Percentiles rank a stretch among this genome's conserved stretches.
These are phyloP conservation scores for Stentor roeselii DNA, from an alignment of 73 alveolate species.

Conservation along the genomic window DNA sequence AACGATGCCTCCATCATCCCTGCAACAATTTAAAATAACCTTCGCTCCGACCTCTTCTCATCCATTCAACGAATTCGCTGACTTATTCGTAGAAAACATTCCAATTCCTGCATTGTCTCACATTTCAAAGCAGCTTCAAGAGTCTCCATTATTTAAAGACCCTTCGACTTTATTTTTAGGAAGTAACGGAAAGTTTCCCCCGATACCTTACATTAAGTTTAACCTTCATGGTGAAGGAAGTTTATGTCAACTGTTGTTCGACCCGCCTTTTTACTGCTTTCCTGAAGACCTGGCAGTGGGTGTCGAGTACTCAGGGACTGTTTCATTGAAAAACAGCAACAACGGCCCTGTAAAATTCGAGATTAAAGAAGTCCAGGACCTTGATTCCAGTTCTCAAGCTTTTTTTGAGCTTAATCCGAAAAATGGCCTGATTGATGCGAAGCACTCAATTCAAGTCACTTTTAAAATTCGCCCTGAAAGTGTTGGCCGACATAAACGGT, in stretches of 20 bases:
- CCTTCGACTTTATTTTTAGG: constrained; percentile 63
- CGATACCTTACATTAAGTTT: constrained; percentile 56
- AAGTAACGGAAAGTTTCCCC: constrained; percentile 52
- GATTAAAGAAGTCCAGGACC: background rate
- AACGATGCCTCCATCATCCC: constrained; percentile 63
- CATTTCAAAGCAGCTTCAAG: constrained; percentile 53
- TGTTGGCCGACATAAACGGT: background rate
- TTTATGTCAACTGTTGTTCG: constrained; percentile 46
- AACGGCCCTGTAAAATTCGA: constrained; percentile 10
- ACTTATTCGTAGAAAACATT: constrained; percentile 61
- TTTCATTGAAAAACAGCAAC: background rate
- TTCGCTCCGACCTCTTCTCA: constrained; percentile 45
- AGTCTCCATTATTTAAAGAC: constrained; percentile 48
- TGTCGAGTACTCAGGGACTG: background rate
- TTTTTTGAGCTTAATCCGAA: background rate
- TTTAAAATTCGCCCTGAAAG: constrained; percentile 19
- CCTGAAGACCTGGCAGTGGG: background rate
- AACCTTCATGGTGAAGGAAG: constrained; percentile 67
- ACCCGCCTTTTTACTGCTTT: constrained; percentile 54
- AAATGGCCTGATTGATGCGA: constrained; percentile 35
- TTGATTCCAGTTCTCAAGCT: background rate
- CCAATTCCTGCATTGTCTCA: constrained; percentile 56
- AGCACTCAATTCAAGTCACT: constrained; percentile 34
- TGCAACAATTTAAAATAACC: constrained; percentile 57
- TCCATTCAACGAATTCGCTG: constrained; percentile 70